A percentile compares a stretch with the other conserved stretches of the same genome.
Evolutionary conservation across 2,329 filamentous ascomycete genomes (phyloP).

Genomic region (Colletotrichum nymphaeae): DNA sequence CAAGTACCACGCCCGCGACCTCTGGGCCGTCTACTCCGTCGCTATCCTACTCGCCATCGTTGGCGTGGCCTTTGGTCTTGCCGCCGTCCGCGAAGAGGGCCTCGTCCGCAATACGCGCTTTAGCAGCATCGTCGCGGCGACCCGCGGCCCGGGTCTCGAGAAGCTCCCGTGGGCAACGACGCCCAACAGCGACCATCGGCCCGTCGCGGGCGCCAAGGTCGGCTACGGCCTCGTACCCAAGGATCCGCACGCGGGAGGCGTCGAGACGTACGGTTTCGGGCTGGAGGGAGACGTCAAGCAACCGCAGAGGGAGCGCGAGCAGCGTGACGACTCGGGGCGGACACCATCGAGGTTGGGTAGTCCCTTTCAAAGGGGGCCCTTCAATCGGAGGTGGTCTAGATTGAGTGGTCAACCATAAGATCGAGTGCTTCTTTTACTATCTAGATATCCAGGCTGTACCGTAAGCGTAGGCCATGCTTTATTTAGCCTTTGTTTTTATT

Average conservation of each 20-base stretch:
- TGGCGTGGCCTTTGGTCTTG: slow-evolving; percentile 44
- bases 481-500: background rate
- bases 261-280: slow-evolving; percentile 44
- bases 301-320: slow-evolving; percentile 12
- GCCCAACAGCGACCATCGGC: slow-evolving; percentile 24
- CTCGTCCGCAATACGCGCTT: slow-evolving; percentile 50
- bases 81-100: slow-evolving; percentile 46
- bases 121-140: slow-evolving; percentile 52
- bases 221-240: slow-evolving; percentile 35
- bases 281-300: slow-evolving; percentile 45
- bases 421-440: background rate
- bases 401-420: background rate
- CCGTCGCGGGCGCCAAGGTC: slow-evolving; percentile 29
- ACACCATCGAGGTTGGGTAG: slow-evolving; percentile 23
- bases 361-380: slow-evolving; percentile 10
- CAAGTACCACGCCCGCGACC: slow-evolving; percentile 42
- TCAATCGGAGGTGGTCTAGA: slow-evolving; percentile 28
- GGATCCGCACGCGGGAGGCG: slow-evolving; percentile 37
- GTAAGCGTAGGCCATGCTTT: background rate
- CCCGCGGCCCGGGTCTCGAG: slow-evolving; percentile 49
- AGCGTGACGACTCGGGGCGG: slow-evolving; percentile 1
- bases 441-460: background rate
- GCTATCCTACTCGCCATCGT: slow-evolving; percentile 43
- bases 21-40: slow-evolving; percentile 50
- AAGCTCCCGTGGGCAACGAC: slow-evolving; percentile 41